These are phyloP conservation scores for Solanum chmielewskii DNA, from an alignment of 257 asterid species.

Conservation along the genomic window DNA sequence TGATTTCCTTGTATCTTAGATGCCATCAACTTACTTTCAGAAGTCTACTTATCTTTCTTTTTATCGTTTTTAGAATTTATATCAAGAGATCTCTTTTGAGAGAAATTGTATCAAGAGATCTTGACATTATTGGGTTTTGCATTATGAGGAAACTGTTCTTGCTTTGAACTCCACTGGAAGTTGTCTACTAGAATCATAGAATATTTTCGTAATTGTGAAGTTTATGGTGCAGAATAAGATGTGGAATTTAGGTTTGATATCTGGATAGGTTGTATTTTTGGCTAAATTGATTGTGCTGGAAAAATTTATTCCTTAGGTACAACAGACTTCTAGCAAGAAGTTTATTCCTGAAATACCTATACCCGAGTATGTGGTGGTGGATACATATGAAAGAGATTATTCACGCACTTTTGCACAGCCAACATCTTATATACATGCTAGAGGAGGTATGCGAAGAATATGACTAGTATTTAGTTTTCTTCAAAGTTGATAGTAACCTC, in stretches of 20 bases:
- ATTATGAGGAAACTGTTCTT: not conserved
- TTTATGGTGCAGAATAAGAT: not conserved
- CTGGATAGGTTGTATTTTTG: not conserved
- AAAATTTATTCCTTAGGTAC: conserved; percentile 33
- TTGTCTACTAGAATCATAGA: not conserved
- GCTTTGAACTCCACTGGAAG: not conserved
- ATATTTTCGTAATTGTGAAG: not conserved
- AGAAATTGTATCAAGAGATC: not conserved
- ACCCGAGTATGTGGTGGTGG: conserved; percentile 85
- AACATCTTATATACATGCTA: conserved; percentile 85
- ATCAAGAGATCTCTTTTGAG: not conserved
- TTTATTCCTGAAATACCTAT: conserved; percentile 83
- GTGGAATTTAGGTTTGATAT: not conserved
- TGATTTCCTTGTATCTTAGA: not conserved
- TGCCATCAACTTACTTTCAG: not conserved
- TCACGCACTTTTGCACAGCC: conserved; percentile 83
- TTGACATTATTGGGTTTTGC: not conserved
- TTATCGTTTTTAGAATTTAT: not conserved
- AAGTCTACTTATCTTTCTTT: not conserved
- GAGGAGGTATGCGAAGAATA: conserved; percentile 63
- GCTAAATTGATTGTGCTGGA: not conserved
- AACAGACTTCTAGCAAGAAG: conserved; percentile 56
- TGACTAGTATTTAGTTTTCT: conserved; percentile 1
- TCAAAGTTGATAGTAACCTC: not conserved
- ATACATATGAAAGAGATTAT: conserved; percentile 94